phyloP scores from a whole-genome alignment of 495 filamentous ascomycete species.

The Rostrohypoxylon terebratum region DNA sequence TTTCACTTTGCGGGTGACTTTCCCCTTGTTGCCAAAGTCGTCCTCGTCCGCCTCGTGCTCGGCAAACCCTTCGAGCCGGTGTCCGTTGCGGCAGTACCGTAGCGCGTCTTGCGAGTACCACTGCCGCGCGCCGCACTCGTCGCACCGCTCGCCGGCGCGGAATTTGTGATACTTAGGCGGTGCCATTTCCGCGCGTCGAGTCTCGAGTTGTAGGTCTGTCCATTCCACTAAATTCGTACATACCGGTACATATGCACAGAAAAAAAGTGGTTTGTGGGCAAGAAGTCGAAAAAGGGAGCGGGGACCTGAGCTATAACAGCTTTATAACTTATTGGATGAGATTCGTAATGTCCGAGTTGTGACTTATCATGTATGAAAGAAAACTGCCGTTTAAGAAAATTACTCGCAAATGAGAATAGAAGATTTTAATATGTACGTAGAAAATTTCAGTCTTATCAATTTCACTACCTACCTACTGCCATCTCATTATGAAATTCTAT shows the following conservation, averaged over 20 bases:
- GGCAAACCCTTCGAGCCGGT: conserved; percentile 61
- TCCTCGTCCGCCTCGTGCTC: conserved; percentile 75
- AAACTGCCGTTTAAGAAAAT: neutral
- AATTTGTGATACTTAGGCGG: conserved; percentile 51
- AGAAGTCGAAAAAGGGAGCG: neutral
- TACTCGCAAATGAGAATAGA: too few relatives aligned
- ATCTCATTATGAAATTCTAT: neutral
- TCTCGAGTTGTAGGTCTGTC: neutral
- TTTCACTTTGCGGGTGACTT: conserved; percentile 53
- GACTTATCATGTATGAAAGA: neutral
- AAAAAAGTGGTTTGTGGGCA: neutral
- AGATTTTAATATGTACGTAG: neutral
- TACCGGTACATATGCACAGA: too few relatives aligned
- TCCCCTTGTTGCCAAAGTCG: conserved; percentile 74
- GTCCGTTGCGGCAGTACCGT: conserved; percentile 66
- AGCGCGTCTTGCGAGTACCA: conserved; percentile 63
- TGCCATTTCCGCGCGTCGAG: conserved; percentile 24
- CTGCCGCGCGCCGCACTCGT: conserved; percentile 60
- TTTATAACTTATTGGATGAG: neutral
- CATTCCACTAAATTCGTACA: neutral
- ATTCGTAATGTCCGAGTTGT: neutral
- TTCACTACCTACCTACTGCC: neutral
- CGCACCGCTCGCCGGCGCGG: conserved; percentile 56
- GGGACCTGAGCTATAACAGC: neutral
- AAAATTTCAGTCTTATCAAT: neutral